A percentile compares a stretch with the other conserved stretches of the same genome.
Conservation (phyloP, 768 basidiomycete species). For the Kondoa subrosea region DNA sequence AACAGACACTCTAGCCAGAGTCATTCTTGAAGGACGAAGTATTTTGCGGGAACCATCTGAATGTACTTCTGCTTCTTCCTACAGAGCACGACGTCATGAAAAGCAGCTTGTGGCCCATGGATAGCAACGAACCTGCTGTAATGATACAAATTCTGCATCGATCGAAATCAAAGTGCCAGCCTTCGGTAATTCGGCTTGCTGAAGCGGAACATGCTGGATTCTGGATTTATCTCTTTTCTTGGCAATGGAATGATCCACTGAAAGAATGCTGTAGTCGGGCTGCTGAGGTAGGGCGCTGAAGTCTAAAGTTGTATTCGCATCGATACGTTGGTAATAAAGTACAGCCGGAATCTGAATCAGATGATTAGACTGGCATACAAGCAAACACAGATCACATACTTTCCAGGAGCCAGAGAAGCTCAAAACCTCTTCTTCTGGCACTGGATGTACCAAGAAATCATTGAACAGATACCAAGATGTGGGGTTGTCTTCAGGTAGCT, state of each 20-base stretch:
- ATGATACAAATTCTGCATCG: conserved; percentile 92
- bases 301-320: conserved; percentile 45
- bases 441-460: conserved; percentile 74
- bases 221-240: conserved; percentile 58
- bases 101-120: background rate
- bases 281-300: conserved; percentile 47
- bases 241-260: conserved; percentile 59
- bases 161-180: conserved; percentile 82
- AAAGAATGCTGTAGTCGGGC: conserved; percentile 50
- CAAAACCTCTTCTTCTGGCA: conserved; percentile 70
- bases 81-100: too few species aligned
- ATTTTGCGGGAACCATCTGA: conserved; percentile 91
- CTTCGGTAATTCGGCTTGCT: conserved; percentile 56
- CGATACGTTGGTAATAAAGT: conserved; percentile 69
- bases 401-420: conserved; percentile 85
- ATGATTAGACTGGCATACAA: background rate
- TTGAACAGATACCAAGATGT: conserved; percentile 85
- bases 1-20: conserved; percentile 85
- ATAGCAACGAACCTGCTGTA: conserved; percentile 57
- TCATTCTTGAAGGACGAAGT: conserved; percentile 73
- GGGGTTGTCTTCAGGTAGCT: conserved; percentile 38
- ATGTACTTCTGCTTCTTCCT: conserved; percentile 84
- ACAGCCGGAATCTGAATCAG: conserved; percentile 56
- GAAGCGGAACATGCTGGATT: conserved; percentile 63
- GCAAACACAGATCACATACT: conserved; percentile 37